phyloP scores from a whole-genome alignment of 805 yeast species.

The Starmerella davenportii region DNA sequence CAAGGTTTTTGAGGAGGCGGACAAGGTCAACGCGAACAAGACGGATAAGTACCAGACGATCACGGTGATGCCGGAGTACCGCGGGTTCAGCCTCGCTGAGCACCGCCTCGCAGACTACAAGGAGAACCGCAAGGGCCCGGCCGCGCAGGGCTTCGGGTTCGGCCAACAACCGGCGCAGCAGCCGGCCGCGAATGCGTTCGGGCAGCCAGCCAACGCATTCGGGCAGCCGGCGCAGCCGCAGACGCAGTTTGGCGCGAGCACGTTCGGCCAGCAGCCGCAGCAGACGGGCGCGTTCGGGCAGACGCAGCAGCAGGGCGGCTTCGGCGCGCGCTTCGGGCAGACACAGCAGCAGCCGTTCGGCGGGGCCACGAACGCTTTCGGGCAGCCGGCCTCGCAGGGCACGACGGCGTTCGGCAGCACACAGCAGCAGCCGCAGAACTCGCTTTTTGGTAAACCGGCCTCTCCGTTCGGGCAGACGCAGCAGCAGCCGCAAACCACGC shows the following conservation, averaged over 20 bases:
- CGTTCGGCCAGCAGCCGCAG: not conserved
- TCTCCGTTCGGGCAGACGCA: not conserved
- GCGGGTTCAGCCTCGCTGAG: conserved; percentile 67
- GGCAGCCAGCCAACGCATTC: conserved; percentile 4
- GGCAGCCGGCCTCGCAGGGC: not conserved
- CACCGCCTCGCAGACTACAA: conserved; percentile 76
- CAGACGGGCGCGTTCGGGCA: conserved; percentile 1
- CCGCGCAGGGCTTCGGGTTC: conserved; percentile 5
- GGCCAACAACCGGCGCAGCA: conserved; percentile 1
- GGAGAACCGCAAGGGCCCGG: conserved; percentile 35
- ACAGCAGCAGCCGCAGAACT: conserved; percentile 18
- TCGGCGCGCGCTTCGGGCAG: not conserved
- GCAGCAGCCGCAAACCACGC: not conserved
- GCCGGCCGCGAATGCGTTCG: conserved; percentile 2
- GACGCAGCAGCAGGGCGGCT: not conserved
- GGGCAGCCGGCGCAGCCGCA: conserved; percentile 3
- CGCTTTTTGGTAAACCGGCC: conserved; percentile 25
- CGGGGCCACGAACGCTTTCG: not conserved
- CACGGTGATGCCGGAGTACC: conserved; percentile 79
- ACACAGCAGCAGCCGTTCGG: not conserved
- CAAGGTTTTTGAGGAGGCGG: conserved; percentile 47
- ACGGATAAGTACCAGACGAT: conserved; percentile 47
- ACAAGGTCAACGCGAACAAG: conserved; percentile 19
- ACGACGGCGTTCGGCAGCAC: conserved; percentile 4
- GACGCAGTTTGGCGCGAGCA: not conserved